These are phyloP conservation scores for Quercus alba DNA, from an alignment of 306 rosid genomes.

Conservation along the genomic window DNA sequence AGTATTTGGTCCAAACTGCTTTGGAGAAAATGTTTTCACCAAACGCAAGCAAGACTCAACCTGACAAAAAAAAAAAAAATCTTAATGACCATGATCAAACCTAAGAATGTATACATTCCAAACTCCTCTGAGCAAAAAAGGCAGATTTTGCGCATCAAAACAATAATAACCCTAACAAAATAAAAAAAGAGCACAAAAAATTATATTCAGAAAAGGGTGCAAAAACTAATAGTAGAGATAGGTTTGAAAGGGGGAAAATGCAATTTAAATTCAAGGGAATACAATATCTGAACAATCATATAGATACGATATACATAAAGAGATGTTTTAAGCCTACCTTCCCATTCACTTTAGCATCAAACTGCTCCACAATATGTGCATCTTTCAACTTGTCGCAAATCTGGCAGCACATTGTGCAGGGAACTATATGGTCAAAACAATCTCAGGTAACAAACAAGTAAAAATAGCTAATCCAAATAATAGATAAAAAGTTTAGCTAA, in stretches of 20 bases:
- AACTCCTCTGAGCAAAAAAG: background rate
- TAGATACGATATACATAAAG: background rate
- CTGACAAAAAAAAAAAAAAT: slow-evolving; percentile 28
- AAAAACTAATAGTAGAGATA: background rate
- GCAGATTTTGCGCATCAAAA: background rate
- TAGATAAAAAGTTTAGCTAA: background rate
- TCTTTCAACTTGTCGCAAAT: slow-evolving; percentile 58
- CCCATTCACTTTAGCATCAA: slow-evolving; percentile 81
- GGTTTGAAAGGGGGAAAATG: background rate
- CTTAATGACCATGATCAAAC: background rate
- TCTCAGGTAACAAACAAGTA: background rate
- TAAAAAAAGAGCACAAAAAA: background rate
- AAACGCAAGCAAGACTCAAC: slow-evolving; percentile 52
- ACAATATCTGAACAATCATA: background rate
- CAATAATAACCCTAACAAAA: background rate
- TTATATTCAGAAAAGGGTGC: background rate
- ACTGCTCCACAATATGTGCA: slow-evolving; percentile 54
- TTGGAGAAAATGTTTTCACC: slow-evolving; percentile 37
- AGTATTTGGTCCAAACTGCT: slow-evolving; percentile 36
- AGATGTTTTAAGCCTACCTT: slow-evolving; percentile 47
- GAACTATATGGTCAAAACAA: slow-evolving; percentile 12
- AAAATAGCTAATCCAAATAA: background rate
- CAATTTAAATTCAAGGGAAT: background rate
- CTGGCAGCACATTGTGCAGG: slow-evolving; percentile 36
- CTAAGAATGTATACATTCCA: background rate